A percentile compares a stretch with the other conserved stretches of the same genome.
Evolutionary conservation across 2,329 filamentous ascomycete genomes (phyloP).

Genomic region (Colletotrichum sp.): DNA sequence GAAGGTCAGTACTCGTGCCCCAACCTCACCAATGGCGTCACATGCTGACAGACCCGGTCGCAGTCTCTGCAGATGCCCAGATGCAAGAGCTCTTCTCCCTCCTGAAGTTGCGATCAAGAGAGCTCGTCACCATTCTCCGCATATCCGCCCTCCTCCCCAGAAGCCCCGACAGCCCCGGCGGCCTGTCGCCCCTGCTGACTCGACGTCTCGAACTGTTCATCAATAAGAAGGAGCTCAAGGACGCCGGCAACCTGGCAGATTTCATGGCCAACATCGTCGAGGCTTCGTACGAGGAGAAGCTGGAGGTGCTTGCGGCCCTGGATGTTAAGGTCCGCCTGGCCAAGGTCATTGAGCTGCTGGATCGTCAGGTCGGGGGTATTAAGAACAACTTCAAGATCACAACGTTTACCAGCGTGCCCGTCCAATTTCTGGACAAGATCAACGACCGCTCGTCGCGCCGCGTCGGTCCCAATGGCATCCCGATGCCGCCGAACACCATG

Average conservation of each 20-base stretch:
- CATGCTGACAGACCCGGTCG: not conserved
- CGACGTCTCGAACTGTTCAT: constrained; percentile 89
- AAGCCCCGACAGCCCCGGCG: constrained; percentile 62
- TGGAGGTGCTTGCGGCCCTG: constrained; percentile 82
- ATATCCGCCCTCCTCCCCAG: constrained; percentile 80
- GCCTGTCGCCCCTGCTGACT: constrained; percentile 83
- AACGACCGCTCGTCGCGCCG: constrained; percentile 33
- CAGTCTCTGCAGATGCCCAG: constrained; percentile 55
- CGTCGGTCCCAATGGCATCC: constrained; percentile 16
- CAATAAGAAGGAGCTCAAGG: constrained; percentile 76
- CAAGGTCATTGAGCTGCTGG: constrained; percentile 82
- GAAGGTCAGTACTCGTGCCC: constrained; percentile 53
- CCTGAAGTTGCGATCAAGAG: constrained; percentile 83
- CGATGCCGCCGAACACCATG: constrained; percentile 20
- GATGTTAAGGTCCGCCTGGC: constrained; percentile 80
- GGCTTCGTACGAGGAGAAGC: constrained; percentile 86
- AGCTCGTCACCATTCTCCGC: constrained; percentile 83
- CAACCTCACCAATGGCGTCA: too few species aligned
- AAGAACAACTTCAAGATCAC: constrained; percentile 90
- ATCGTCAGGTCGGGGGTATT: constrained; percentile 80
- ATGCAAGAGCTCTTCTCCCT: constrained; percentile 76
- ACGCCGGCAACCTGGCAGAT: constrained; percentile 87
- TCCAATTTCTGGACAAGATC: constrained; percentile 65
- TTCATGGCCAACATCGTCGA: constrained; percentile 97
- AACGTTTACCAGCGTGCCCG: constrained; percentile 70